Conservation (phyloP, 345 rosid species). For the Noccaea bulbosa region DNA sequence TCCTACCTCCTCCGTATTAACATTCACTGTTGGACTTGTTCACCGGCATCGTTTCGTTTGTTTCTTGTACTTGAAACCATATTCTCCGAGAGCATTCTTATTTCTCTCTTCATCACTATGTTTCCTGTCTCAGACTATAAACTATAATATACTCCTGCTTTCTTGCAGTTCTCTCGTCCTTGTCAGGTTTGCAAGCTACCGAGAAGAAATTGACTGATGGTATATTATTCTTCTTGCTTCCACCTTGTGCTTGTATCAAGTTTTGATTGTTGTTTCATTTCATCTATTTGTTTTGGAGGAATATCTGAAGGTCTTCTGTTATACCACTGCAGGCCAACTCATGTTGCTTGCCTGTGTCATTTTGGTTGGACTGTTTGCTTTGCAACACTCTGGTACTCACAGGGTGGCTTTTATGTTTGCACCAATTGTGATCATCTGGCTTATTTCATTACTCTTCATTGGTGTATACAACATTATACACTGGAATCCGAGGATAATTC, state of each 20-base stretch:
- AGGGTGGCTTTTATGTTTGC: slow-evolving; percentile 91
- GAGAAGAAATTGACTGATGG: slow-evolving; percentile 58
- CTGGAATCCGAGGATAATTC: slow-evolving; percentile 80
- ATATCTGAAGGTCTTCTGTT: slow-evolving; percentile 20
- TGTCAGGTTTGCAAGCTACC: slow-evolving; percentile 73
- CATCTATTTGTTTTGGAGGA: slow-evolving; percentile 20
- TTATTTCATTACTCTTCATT: slow-evolving; percentile 67
- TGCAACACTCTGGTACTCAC: slow-evolving; percentile 91
- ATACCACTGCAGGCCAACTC: slow-evolving; percentile 56
- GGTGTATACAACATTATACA: slow-evolving; percentile 74
- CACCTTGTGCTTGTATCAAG: slow-evolving; percentile 17
- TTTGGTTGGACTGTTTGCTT: slow-evolving; percentile 91
- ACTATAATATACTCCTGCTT: slow-evolving; percentile 22
- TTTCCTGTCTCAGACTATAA: background rate
- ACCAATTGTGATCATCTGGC: slow-evolving; percentile 82
- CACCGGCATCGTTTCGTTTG: background rate
- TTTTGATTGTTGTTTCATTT: background rate
- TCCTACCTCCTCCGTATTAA: background rate
- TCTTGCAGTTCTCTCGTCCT: slow-evolving; percentile 81
- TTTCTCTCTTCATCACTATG: slow-evolving; percentile 11
- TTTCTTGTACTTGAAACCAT: slow-evolving; percentile 17
- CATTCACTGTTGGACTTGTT: background rate
- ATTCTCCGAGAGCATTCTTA: slow-evolving; percentile 9
- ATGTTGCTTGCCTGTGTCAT: slow-evolving; percentile 77
- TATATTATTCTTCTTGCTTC: slow-evolving; percentile 39